Base-by-base conservation (phyloP, 306 rosid genomes). In the Trifolium fragiferum region DNA sequence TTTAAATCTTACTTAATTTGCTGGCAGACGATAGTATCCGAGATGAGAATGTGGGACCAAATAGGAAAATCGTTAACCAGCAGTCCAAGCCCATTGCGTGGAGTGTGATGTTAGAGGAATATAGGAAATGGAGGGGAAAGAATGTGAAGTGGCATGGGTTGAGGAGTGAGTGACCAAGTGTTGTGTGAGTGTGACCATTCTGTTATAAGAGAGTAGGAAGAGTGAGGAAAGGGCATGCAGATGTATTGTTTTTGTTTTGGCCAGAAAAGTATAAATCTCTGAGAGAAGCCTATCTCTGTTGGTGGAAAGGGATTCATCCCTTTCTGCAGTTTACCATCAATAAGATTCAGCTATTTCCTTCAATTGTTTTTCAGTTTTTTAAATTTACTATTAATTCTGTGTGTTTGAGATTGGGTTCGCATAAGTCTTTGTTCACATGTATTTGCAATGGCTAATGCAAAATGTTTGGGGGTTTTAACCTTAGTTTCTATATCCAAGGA, bases 381-480 rank as follows among this genome's bases (percentile, higher is more conserved):
- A 12, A 43, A 43, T 43, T 8, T 43, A 12, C 49, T 43, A 14
- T 4, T 11, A 43, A 4, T 4, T 43, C 49, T 43, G 49, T 43
- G 47, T 43, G 49, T 43, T 43, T 43, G 49, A 10, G 14, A 43
- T 43, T 14, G 49, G 49, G n/a, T 43, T 43, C 7, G 49, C n/a
- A 1, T 12, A 1, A 43, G 40, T 37, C 40, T 37, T 37, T 20
- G 68, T 64, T 53, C 60, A 32, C 54, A 21, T 65, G 55, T 32
- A 11, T 66, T 55, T 41, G 20, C 23, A 12, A 43, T 67, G 27
- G 43, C 60, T 13, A 54, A 37, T 61, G 47, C 67, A 27, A 62
- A 55, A 71, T 35, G n/a, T 72, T 37, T 1, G 5, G 5, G 11
- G 72, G 62, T 30, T 53, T 78, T 62, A 63, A 71, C 73, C 46